phyloP scores from a whole-genome alignment of 1,139 yeast species.

The Sugiyamaella xylanicola region DNA sequence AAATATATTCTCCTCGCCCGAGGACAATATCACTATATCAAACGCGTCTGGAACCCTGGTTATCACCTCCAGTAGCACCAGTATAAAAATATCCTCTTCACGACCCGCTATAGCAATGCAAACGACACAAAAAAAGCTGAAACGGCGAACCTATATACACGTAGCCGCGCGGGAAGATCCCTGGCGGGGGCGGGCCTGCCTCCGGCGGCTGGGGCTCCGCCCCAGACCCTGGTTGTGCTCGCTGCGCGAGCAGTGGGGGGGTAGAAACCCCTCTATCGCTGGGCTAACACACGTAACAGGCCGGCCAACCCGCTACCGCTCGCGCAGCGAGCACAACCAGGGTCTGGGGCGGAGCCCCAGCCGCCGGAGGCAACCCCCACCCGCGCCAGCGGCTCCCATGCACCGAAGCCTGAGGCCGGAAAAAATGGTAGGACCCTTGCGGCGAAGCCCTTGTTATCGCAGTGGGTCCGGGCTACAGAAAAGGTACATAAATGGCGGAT shows the following conservation, averaged over 20 bases:
- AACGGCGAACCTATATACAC: too few relatives aligned
- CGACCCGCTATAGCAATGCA: conserved; percentile 10
- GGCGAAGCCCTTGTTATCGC: background rate
- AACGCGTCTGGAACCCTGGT: background rate
- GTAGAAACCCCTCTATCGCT: too few relatives aligned
- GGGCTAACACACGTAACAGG: background rate
- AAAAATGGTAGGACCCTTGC: background rate
- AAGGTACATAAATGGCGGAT: background rate
- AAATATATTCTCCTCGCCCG: conserved; percentile 3
- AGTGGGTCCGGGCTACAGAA: background rate
- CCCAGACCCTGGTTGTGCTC: too few relatives aligned
- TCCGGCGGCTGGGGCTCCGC: too few relatives aligned
- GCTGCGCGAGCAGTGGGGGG: too few relatives aligned
- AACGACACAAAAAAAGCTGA: background rate
- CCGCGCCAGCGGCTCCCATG: background rate
- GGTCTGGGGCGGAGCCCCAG: background rate
- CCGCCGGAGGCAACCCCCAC: background rate
- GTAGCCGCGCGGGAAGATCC: too few relatives aligned
- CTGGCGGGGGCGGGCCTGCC: too few relatives aligned
- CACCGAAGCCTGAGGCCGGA: background rate
- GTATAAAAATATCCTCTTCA: conserved; percentile 13
- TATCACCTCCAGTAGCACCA: background rate
- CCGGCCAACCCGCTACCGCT: background rate
- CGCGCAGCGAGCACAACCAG: background rate
- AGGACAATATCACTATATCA: conserved; percentile 13